These are phyloP conservation scores for Calycina marina DNA, from an alignment of 2,329 filamentous ascomycete species.

Conservation along the genomic window DNA sequence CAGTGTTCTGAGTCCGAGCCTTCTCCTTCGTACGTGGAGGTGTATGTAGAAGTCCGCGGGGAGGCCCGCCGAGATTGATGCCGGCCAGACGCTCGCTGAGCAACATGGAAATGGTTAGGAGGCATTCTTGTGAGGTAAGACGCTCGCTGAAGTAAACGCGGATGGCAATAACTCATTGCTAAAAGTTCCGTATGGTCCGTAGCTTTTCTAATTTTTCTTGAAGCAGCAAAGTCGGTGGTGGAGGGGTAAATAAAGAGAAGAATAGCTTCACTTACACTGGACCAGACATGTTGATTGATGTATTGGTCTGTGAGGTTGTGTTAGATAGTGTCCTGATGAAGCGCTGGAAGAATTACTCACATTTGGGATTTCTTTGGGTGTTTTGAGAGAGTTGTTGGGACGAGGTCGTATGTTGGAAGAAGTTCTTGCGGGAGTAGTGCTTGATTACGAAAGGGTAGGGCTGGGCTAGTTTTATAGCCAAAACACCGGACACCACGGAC, in stretches of 20 bases:
- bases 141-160: background rate
- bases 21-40: too few species aligned
- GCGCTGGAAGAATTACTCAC: background rate
- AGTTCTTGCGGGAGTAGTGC: background rate
- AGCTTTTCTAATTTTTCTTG: background rate
- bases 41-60: conserved; percentile 28
- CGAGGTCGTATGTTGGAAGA: background rate
- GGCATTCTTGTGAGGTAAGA: conserved; percentile 3
- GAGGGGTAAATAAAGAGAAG: conserved; percentile 20
- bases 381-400: background rate
- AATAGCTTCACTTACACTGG: conserved; percentile 43
- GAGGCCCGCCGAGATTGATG: conserved; percentile 52
- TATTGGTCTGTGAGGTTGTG: background rate
- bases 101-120: conserved; percentile 20
- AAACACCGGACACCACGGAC: too few species aligned
- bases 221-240: conserved; percentile 6
- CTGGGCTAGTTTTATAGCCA: too few species aligned
- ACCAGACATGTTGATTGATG: conserved; percentile 7
- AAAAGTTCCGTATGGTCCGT: background rate
- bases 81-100: conserved; percentile 60
- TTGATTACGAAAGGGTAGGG: background rate
- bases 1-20: conserved; percentile 11
- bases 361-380: background rate
- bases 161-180: background rate
- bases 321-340: background rate